Evolutionary conservation across 495 filamentous ascomycete genomes (phyloP), one percentile per base, ranked within the genome.

Genomic region (Eremomyces bilateralis): DNA sequence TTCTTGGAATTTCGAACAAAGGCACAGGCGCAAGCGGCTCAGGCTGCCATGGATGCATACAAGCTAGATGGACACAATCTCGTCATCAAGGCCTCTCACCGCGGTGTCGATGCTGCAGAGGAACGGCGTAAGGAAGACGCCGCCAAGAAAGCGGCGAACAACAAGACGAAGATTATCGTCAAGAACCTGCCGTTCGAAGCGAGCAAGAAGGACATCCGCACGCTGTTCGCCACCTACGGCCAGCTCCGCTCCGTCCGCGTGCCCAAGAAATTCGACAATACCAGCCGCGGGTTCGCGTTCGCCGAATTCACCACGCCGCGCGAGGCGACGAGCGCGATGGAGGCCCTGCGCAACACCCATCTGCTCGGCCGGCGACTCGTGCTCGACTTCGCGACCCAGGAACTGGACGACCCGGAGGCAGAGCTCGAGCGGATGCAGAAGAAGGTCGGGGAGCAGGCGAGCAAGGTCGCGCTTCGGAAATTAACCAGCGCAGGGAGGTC

Each of bases 121-220:
- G 80, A 88, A 51, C 67, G 72, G 35, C 71, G 73, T 49, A 73
- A 72, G 40, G 73, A 81, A 38, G 83, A 92, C 44, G 67, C 65
- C 15, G 71, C 71, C 37, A 88, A 81, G 62, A 82, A 78, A 51
- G 50, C 67, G 12, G 68, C 73, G 2, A 67, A 64, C 17, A 68
- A 69, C 44, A 64, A 69, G 34, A 93, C 83, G 21, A 94, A 95
- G 62, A 73, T 99, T 46, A 76, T 95, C 53, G 80, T 97, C 62
- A 95, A 95, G 63, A 99, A 99, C 60, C 57, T 99, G 49, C 88
- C 88, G 5, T 99, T 99, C 60, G 79, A 95, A 56, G 75, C 77
- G 6, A 76, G 70, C 28, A 93, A 91, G 63, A 83, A 88, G 50
- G 90, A 99, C 45, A 61, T 99, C 20, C 68, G 77, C 27, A 61